Base-by-base conservation (phyloP, 352 stramenopile genomes). In the Phytophthora foliorum region DNA sequence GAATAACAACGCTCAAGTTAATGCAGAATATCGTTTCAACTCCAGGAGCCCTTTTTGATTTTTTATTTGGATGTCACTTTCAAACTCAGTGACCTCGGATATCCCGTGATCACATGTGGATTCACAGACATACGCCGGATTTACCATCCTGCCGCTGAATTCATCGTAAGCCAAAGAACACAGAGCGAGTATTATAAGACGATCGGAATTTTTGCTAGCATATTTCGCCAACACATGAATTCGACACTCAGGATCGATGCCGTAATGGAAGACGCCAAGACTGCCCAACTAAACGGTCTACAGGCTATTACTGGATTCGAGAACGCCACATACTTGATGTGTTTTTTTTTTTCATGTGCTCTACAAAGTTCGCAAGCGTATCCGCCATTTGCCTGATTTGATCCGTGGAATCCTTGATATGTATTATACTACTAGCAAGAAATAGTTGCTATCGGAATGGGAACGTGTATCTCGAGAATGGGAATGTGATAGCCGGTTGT, bases 281-380 rank as follows among this genome's bases (percentile, higher is more conserved):
- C 4, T 11, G 49, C 49, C 4, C 49, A 56, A 10, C 10, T 56
- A 5, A 56, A 56, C 8, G 49, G 14, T 2, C 49, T 56, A 10
- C 10, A 4, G 1, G 17, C 3, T 14, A 29, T 56, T 14, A 2
- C 5, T 17, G 9, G 10, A 4, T 45, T 56, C 31, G 49, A 45
- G 11, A 31, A 34, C 36, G 32, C 5, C 6, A 32, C 27, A 5
- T 44, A 57, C n/a, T n/a, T 39, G 3, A 39, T 39, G 63, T 66
- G 57, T 60, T 31, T 72, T 72, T 44, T 62, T 60, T 31, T 72
- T 72, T 44, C 63, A 72, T 41, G 63, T 72, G 4, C 24, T 72
- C 3, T 66, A 66, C 56, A 66, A 72, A 49, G 56, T 63, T 2
- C 56, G 56, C 2, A 66, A 72, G 31, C 38, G 46, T 1, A 62